Evolutionary conservation across 2,329 filamentous ascomycete genomes (phyloP).

Genomic region (Podosphaera aphanis): DNA sequence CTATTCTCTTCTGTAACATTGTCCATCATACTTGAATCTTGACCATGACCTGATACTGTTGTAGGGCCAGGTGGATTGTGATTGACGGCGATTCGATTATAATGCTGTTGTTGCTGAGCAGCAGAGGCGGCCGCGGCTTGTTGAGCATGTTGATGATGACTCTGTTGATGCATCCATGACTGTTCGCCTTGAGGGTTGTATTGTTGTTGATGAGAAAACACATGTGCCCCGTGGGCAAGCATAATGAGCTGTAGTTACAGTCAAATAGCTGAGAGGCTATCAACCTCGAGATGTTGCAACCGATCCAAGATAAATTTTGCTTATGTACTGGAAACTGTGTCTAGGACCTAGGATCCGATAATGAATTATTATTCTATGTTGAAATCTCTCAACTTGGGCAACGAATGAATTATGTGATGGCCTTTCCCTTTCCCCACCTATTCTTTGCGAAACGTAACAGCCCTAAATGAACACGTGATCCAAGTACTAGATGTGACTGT

Average conservation of each 20-base stretch:
- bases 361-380: background rate
- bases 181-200: slow-evolving; percentile 33
- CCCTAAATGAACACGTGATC: background rate
- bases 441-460: background rate
- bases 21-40: slow-evolving; percentile 36
- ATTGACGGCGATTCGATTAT: slow-evolving; percentile 47
- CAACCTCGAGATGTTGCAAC: background rate
- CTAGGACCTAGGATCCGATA: background rate
- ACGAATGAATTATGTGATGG: background rate
- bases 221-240: slow-evolving; percentile 35
- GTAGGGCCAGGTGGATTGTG: slow-evolving; percentile 25
- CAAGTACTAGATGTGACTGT: background rate
- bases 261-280: background rate
- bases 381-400: background rate
- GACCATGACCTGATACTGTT: slow-evolving; percentile 23
- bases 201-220: slow-evolving; percentile 46
- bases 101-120: slow-evolving; percentile 29
- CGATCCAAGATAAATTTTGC: background rate
- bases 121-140: slow-evolving; percentile 16
- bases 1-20: slow-evolving; percentile 72
- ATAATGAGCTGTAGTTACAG: slow-evolving; percentile 18
- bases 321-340: background rate
- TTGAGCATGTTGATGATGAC: slow-evolving; percentile 19
- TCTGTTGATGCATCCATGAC: slow-evolving; percentile 37
- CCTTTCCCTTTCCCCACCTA: background rate